Evolutionary conservation across 2,329 filamentous ascomycete genomes (phyloP).

Genomic region (Cordyceps fumosorosea): DNA sequence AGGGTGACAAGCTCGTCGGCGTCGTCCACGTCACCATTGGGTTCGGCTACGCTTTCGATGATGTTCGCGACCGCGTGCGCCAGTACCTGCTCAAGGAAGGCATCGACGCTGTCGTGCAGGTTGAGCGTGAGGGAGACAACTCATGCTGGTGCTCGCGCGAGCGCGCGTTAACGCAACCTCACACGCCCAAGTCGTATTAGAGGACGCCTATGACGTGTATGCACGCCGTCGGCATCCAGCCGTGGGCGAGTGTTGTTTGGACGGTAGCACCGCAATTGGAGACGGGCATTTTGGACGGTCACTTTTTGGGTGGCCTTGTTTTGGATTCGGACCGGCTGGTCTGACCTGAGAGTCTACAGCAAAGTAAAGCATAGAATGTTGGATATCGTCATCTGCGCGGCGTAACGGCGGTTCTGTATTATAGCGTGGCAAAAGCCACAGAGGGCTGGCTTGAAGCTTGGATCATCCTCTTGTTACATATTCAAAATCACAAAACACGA

Average conservation of each 20-base stretch:
- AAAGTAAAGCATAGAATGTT: neutral
- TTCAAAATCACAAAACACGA: neutral
- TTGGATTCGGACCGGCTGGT: neutral
- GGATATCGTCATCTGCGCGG: neutral
- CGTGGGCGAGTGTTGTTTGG: conserved; percentile 7
- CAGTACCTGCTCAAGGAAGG: conserved; percentile 63
- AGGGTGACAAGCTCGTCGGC: conserved; percentile 58
- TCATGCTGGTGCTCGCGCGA: conserved; percentile 50
- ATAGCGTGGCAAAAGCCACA: neutral
- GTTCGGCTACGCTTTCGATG: conserved; percentile 66
- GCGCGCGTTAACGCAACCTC: conserved; percentile 24
- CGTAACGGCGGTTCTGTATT: conserved; percentile 2
- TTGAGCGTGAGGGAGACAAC: conserved; percentile 74
- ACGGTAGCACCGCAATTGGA: conserved; percentile 8
- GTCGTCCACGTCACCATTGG: conserved; percentile 81
- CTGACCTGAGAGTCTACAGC: neutral
- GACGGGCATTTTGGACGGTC: conserved; percentile 6
- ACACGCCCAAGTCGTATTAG: conserved; percentile 30
- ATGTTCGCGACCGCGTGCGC: conserved; percentile 71
- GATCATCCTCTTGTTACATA: neutral
- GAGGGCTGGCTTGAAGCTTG: neutral
- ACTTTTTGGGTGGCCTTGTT: neutral
- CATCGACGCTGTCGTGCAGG: conserved; percentile 80
- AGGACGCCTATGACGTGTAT: conserved; percentile 7
- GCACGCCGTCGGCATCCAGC: neutral